These are phyloP conservation scores for Chlamydomonas asymmetrica DNA, from an alignment of 139 green algal genomes.

Conservation along the genomic window DNA sequence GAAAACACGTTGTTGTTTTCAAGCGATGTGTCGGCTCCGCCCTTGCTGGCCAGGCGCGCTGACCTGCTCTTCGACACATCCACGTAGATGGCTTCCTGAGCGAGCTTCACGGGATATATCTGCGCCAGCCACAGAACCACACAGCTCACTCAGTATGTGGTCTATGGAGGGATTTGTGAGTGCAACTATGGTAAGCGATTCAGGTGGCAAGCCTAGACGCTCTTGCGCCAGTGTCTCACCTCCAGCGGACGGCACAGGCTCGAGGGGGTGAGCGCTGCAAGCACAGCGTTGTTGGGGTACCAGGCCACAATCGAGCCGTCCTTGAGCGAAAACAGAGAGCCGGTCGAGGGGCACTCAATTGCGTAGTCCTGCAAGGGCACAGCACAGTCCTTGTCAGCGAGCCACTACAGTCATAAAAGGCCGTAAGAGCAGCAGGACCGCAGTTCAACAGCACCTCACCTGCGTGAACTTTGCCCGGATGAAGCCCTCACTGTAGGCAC, in stretches of 20 bases:
- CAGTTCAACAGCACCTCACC: no score
- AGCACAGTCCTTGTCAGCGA: no score
- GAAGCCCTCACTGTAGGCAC: conserved; percentile 96
- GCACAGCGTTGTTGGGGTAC: conserved; percentile 93
- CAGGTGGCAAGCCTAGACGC: no score
- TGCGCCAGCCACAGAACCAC: no score
- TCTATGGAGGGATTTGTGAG: no score
- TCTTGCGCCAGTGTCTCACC: no score
- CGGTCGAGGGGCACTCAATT: conserved; percentile 93
- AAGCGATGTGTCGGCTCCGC: conserved; percentile 74
- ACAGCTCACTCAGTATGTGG: no score
- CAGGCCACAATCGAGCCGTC: conserved; percentile 89
- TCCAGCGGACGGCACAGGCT: conserved; percentile 62
- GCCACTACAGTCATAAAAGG: no score
- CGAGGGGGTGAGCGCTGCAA: conserved; percentile 79
- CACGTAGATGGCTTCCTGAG: conserved; percentile 71
- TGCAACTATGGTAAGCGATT: no score
- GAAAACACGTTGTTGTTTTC: conserved; percentile 96
- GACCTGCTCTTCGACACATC: conserved; percentile 49
- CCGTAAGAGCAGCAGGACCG: no score
- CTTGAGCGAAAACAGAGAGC: conserved; percentile 86
- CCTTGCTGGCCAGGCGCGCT: conserved; percentile 1
- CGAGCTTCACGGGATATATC: conserved; percentile 85
- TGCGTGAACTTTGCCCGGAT: conserved; percentile 93
- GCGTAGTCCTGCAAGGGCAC: conserved; percentile 63